Conservation (phyloP, 2,329 filamentous ascomycete species). For the Acrodontium crateriforme region DNA sequence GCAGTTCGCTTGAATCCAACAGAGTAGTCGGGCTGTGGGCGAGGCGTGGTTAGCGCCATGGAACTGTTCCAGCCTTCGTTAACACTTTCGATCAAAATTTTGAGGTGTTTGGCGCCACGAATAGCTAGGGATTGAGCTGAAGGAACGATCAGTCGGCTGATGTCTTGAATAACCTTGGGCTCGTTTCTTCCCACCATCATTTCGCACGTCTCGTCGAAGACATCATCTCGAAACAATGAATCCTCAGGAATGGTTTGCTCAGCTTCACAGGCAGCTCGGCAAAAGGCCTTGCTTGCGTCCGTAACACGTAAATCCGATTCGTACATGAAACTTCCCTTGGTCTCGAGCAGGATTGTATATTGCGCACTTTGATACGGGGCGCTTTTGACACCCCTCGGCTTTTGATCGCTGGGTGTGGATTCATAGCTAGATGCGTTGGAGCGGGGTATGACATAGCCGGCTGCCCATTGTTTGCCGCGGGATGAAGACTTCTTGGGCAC, state of each 20-base stretch:
- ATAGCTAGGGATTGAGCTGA: background rate
- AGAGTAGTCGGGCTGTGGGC: slow-evolving; percentile 6
- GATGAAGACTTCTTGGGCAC: no score
- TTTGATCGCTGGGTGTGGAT: slow-evolving; percentile 10
- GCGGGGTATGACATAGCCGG: no score
- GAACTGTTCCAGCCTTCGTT: slow-evolving; percentile 6
- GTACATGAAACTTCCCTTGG: background rate
- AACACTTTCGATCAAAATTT: background rate
- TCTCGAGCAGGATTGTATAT: background rate
- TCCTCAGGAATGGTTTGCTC: slow-evolving; percentile 7
- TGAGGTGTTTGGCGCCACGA: background rate
- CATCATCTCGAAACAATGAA: background rate
- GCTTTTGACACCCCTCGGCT: slow-evolving; percentile 10
- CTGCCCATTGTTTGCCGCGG: no score
- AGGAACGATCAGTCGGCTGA: background rate
- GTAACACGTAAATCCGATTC: background rate
- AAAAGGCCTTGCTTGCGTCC: background rate
- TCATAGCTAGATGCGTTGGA: no score
- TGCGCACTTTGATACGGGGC: background rate
- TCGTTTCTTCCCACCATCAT: background rate
- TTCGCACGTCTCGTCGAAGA: slow-evolving; percentile 22
- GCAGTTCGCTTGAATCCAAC: slow-evolving; percentile 3
- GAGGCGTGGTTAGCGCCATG: slow-evolving; percentile 3
- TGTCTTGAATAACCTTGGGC: background rate
- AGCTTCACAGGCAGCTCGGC: background rate